Base-by-base conservation (phyloP, 2,329 filamentous ascomycete species). In the Geosmithia morbida region DNA sequence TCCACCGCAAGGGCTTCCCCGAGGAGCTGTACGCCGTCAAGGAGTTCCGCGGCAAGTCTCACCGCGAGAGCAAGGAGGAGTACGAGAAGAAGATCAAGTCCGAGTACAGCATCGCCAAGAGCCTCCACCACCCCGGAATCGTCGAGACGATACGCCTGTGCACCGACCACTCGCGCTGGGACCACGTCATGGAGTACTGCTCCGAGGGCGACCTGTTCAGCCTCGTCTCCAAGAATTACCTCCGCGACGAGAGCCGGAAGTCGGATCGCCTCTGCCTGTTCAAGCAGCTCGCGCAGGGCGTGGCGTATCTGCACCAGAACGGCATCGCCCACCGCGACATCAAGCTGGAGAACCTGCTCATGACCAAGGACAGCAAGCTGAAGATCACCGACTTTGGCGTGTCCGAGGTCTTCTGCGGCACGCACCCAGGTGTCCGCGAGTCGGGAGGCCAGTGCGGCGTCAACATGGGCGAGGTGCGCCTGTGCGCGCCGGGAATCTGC, bases 301-400 rank as follows among this genome's bases (percentile, higher is more conserved):
- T 95, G 51, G 74, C 80, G 56, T 92, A 94, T 59, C 70, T 94
- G 19, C 88, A 95, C 63, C 71, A 70, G 50, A 80, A 90, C 56
- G 88, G 87, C 49, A 89, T 94, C 58, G 88, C 87, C 1, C 88
- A 94, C 64, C 83, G 88, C 45, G 88, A 95, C 55, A 85, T 94
- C 67, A 94, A 95, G 65, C 74, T 89, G 11, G 88, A 94, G 61
- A 94, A 95, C 56, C 68, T 94, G 20, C 72, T 94, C 30, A 74
- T 95, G 50, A 84, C 81, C 44, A 80, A 79, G 55, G 79, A 87
- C 49, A 87, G 87, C 58, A 83, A 87, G 61, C 71, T 94, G 48
- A 94, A 94, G 66, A 89, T 95, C 50, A 88, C 87, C 45, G 88
- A 95, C 61, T 94, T 95, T 66, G 88, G 88, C 47, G 85, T 90